Evolutionary conservation across 352 stramenopile species (phyloP).

Genomic region (Peronospora destructor): DNA sequence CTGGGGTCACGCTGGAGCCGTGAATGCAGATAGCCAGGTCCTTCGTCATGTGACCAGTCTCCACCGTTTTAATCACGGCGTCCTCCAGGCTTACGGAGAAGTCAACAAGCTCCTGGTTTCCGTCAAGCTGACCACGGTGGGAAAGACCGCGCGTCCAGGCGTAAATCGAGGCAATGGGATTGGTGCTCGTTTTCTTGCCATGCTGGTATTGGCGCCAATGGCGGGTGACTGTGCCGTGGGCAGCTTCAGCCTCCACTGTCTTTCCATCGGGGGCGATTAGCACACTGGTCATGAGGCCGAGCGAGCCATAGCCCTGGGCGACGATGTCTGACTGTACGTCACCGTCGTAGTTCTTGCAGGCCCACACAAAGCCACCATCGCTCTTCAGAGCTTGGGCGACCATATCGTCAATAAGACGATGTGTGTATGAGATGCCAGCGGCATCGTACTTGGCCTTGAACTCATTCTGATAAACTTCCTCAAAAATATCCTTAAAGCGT

Average conservation of each 20-base stretch:
- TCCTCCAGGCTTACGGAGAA: constrained; percentile 55
- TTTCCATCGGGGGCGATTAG: constrained; percentile 71
- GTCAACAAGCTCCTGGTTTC: constrained; percentile 61
- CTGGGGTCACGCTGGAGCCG: constrained; percentile 41
- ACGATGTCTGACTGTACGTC: constrained; percentile 79
- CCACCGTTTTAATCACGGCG: constrained; percentile 69
- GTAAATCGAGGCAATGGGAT: constrained; percentile 78
- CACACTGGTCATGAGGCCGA: constrained; percentile 75
- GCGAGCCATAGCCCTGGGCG: constrained; percentile 70
- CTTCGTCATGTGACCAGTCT: constrained; percentile 80
- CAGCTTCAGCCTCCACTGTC: constrained; percentile 74
- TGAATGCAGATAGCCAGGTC: constrained; percentile 76
- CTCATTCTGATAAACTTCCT: constrained; percentile 72
- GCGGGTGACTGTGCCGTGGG: constrained; percentile 79
- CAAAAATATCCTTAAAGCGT: constrained; percentile 77
- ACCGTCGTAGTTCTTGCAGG: constrained; percentile 83
- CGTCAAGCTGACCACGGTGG: constrained; percentile 69
- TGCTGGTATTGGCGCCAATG: constrained; percentile 81
- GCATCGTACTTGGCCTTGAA: constrained; percentile 72
- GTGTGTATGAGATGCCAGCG: constrained; percentile 68
- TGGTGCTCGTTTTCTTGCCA: constrained; percentile 71
- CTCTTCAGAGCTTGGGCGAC: constrained; percentile 74
- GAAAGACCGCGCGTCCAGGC: constrained; percentile 68
- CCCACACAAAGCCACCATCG: constrained; percentile 73
- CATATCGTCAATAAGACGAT: constrained; percentile 82